Evolutionary conservation across 208 protist species (phyloP), one percentile per base, ranked within the genome.

Genomic region (Leishmania guyanensis): DNA sequence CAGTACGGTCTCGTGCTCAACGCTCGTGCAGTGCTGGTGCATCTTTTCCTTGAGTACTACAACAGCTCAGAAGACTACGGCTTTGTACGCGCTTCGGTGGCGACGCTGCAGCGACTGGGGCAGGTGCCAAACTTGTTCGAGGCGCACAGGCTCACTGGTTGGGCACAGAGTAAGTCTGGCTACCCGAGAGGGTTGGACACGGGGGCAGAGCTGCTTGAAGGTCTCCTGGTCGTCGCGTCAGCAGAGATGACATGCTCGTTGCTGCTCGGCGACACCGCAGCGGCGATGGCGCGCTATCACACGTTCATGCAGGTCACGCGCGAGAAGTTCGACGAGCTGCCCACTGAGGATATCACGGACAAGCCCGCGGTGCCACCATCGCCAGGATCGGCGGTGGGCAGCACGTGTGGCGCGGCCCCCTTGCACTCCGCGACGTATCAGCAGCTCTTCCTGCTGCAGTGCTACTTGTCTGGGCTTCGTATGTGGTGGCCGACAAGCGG

Each of bases 1-100:
- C 93, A 94, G 77, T 96, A 95, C 86, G 91, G 94, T 14, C 78
- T 86, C 46, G 84, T 96, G 22, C 72, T 79, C 36, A 89, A 94
- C 39, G 93, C 91, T 5, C 84, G 83, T 50, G 79, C n/a, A 16
- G 70, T 90, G 16, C 89, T 93, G 65, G 62, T 88, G 50, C 62
- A 73, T 5, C 84, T 96, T 54, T 96, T 91, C 80, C 68, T 89
- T n/a, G 85, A 92, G 73, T 97, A 97, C 86, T 96, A 92, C 83
- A 95, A 96, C 87, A 90, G 90, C 84, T 96, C 94, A 3, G 94
- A 97, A 43, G 93, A 97, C 82, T 97, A 93, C 75, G 70, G 26
- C 20, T 93, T 97, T 80, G 79, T 95, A 39, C 50, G 60, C 51
- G 73, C 56, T 2, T 54, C 66, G 0, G 48, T 71, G 36, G 68